Percentiles rank a stretch among this genome's conserved stretches.
These are phyloP conservation scores for Metarhizium rileyi DNA, from an alignment of 2,329 filamentous ascomycete genomes.

Conservation along the genomic window DNA sequence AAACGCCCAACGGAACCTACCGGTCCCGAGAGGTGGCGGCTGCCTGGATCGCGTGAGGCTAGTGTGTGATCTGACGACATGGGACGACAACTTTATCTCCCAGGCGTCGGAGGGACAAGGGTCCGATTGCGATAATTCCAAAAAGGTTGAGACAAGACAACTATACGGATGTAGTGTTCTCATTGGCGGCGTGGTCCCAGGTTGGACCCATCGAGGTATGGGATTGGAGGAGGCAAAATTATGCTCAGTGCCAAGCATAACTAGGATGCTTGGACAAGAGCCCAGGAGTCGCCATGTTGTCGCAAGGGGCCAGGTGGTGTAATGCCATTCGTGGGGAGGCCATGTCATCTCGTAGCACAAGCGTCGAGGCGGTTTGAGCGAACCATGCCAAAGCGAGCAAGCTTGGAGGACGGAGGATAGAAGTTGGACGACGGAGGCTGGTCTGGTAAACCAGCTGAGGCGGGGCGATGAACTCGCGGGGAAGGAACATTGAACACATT, in stretches of 20 bases:
- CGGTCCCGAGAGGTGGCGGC: background rate
- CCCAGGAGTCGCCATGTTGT: background rate
- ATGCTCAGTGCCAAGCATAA: background rate
- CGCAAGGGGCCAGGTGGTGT: background rate
- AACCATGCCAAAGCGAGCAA: background rate
- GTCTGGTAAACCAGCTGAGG: no score
- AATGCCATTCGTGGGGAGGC: conserved; percentile 3
- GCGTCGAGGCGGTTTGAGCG: background rate
- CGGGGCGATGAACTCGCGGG: conserved; percentile 3
- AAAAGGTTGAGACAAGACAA: background rate
- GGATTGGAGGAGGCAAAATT: background rate
- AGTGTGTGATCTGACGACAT: background rate
- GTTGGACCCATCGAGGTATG: background rate
- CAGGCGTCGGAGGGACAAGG: background rate
- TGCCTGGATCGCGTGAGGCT: background rate
- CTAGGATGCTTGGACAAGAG: no score
- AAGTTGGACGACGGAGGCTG: no score
- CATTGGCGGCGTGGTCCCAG: background rate
- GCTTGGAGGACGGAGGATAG: no score
- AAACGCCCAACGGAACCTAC: background rate
- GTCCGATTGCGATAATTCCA: background rate
- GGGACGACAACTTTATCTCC: background rate
- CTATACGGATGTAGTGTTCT: background rate
- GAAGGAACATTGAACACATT: background rate
- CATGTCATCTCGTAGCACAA: background rate